A percentile compares a stretch with the other conserved stretches of the same genome.
These are phyloP conservation scores for Backusella psychrophila DNA, from an alignment of 192 early-diverging fungal genomes.

Conservation along the genomic window DNA sequence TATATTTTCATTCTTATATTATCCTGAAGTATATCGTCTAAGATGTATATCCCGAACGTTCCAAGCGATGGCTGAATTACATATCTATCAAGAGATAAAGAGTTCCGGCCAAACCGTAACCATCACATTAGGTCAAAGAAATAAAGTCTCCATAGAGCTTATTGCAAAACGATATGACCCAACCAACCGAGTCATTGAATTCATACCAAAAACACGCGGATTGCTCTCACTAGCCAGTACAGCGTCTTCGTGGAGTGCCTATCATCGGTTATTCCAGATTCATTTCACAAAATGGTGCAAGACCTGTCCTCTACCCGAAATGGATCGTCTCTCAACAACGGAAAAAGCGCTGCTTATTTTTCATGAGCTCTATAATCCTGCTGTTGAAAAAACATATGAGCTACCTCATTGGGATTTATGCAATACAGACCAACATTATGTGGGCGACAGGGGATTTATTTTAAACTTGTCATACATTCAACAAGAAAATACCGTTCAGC, in stretches of 20 bases:
- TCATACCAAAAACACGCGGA: constrained; percentile 12
- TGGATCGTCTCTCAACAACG: not conserved
- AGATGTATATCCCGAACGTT: constrained; percentile 6
- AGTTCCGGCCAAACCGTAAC: not conserved
- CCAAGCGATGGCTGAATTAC: constrained; percentile 6
- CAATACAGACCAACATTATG: constrained; percentile 21
- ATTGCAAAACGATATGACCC: constrained; percentile 13
- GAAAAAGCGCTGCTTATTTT: constrained; percentile 21
- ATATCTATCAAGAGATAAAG: constrained; percentile 15
- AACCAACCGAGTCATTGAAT: constrained; percentile 24
- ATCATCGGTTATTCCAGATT: constrained; percentile 20
- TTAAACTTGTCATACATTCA: constrained; percentile 20
- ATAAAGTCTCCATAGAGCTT: not conserved
- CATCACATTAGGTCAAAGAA: constrained; percentile 15
- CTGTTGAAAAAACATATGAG: constrained; percentile 19
- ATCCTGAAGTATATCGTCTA: constrained; percentile 18
- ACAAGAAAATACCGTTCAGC: not conserved
- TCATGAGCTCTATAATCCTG: constrained; percentile 27
- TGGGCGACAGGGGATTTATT: constrained; percentile 28
- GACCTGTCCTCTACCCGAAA: not conserved
- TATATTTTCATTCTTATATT: constrained; percentile 20
- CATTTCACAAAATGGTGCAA: constrained; percentile 24
- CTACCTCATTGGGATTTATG: constrained; percentile 11
- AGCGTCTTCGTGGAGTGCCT: constrained; percentile 1
- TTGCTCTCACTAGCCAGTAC: not conserved